These are phyloP conservation scores for Coemansia sp. DNA, from an alignment of 192 early-diverging fungal genomes.

Conservation along the genomic window DNA sequence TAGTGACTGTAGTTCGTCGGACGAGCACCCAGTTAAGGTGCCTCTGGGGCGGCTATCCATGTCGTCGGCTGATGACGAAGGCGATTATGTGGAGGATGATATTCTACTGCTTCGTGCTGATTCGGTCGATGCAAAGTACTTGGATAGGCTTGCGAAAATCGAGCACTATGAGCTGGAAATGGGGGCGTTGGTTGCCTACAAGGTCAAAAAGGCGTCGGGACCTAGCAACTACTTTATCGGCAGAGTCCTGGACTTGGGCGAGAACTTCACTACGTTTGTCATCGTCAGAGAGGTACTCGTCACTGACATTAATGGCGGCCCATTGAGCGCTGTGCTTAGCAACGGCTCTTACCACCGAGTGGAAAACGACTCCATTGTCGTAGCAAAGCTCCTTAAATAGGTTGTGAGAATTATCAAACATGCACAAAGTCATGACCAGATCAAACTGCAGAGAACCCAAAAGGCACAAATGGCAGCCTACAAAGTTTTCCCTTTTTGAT, in stretches of 20 bases:
- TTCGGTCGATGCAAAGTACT: background rate
- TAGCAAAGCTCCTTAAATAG: too few species aligned
- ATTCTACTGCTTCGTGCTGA: background rate
- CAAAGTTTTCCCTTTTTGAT: background rate
- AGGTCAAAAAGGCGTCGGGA: background rate
- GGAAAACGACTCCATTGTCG: too few species aligned
- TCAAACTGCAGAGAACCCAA: background rate
- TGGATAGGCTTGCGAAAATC: background rate
- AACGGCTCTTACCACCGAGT: too few species aligned
- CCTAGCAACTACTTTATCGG: conserved; percentile 4
- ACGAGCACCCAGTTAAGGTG: background rate
- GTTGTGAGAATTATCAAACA: too few species aligned
- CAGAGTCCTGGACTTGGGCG: background rate
- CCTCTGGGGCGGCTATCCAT: background rate
- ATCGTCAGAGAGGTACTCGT: background rate
- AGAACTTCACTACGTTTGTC: background rate
- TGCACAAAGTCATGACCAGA: too few species aligned
- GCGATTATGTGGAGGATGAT: background rate
- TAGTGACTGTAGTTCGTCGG: background rate
- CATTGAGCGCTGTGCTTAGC: too few species aligned
- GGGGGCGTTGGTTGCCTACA: background rate
- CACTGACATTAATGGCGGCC: too few species aligned
- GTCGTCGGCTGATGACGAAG: background rate
- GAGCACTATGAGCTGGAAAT: background rate
- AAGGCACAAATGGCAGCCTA: background rate